Percentiles rank a stretch among this genome's conserved stretches.
phyloP scores from a whole-genome alignment of 495 filamentous ascomycete species.

The Chaetomium tenue region DNA sequence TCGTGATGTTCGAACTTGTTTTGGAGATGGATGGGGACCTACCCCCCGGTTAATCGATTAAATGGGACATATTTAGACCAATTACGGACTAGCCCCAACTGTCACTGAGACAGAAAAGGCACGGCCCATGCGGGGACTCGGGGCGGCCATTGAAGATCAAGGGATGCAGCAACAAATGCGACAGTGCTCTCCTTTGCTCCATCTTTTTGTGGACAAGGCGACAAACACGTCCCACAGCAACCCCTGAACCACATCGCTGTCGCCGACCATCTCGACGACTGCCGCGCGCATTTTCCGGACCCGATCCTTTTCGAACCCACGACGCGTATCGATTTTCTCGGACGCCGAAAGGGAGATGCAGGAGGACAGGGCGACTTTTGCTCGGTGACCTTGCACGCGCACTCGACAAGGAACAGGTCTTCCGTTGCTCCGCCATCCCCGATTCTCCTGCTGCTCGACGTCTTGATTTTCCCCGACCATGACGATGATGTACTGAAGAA shows the following conservation, averaged over 20 bases:
- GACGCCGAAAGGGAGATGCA: constrained; percentile 15
- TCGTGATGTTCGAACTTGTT: constrained; percentile 8
- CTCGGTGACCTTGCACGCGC: constrained; percentile 12
- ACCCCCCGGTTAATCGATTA: no score
- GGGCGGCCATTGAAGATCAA: not conserved
- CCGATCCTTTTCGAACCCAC: not conserved
- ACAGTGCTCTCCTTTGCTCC: constrained; percentile 1
- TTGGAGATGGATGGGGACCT: not conserved
- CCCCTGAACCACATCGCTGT: constrained; percentile 16
- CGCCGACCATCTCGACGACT: not conserved
- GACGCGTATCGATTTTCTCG: not conserved
- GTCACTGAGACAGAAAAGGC: no score
- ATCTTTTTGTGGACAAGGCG: constrained; percentile 12
- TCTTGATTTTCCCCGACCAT: not conserved
- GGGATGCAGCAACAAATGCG: constrained; percentile 9
- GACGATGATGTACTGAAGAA: not conserved
- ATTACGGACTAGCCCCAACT: not conserved
- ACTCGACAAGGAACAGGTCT: constrained; percentile 5
- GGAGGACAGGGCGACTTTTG: not conserved
- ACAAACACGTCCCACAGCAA: constrained; percentile 3
- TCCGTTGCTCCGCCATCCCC: constrained; percentile 8
- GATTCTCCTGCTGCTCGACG: not conserved
- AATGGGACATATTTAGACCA: not conserved
- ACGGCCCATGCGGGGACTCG: constrained; percentile 14
- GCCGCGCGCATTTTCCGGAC: not conserved